Conservation (phyloP, 805 yeast genomes). For the Vanderwaltozyma polyspora region DNA sequence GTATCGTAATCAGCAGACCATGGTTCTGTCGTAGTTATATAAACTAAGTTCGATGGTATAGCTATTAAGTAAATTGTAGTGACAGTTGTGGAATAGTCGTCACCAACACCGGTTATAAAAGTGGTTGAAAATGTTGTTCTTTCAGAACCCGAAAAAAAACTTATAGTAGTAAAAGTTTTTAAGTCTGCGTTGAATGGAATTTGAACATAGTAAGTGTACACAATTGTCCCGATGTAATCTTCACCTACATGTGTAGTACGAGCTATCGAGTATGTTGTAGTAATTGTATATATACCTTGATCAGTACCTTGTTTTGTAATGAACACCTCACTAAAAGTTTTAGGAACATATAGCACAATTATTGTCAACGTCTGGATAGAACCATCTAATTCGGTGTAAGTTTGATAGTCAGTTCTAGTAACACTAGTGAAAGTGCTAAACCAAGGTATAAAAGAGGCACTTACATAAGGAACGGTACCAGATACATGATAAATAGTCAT, state of each 20-base stretch:
- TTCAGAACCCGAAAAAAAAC: not conserved
- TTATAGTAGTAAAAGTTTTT: not conserved
- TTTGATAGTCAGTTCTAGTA: not conserved
- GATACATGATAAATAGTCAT: slow-evolving; percentile 1
- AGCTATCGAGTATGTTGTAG: not conserved
- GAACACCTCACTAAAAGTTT: not conserved
- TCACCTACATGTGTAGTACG: not conserved
- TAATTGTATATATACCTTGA: not conserved
- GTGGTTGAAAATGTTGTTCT: not conserved
- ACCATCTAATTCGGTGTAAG: not conserved
- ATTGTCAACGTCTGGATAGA: not conserved
- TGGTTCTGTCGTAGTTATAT: not conserved
- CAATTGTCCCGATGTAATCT: not conserved
- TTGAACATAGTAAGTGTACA: not conserved
- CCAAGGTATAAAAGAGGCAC: not conserved
- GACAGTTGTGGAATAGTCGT: not conserved
- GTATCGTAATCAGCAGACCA: not conserved
- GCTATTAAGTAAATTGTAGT: slow-evolving; percentile 1
- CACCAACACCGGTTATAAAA: not conserved
- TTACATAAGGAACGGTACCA: not conserved
- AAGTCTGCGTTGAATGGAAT: not conserved
- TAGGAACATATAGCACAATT: not conserved
- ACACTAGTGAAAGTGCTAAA: not conserved
- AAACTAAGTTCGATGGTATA: not conserved
- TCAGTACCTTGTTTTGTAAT: not conserved